Conservation (phyloP, 257 asterid species). For the Przewalskia tangutica region DNA sequence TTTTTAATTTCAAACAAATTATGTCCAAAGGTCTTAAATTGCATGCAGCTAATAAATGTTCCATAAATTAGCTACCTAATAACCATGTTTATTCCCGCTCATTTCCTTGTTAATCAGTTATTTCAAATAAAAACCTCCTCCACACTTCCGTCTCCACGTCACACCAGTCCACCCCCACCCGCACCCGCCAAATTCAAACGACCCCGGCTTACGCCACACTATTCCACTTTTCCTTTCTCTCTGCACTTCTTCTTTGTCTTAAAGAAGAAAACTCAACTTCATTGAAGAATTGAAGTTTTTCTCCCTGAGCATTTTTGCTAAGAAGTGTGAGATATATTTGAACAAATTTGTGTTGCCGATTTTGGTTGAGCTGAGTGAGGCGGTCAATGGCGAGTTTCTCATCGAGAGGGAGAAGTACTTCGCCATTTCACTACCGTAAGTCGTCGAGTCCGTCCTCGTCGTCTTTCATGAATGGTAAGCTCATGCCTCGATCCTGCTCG, state of each 20-base stretch:
- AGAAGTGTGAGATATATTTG: background rate
- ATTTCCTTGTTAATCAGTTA: background rate
- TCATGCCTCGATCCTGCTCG: slow-evolving; percentile 55
- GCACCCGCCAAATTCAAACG: background rate
- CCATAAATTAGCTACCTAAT: no score
- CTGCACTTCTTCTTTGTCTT: background rate
- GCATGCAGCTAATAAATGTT: no score
- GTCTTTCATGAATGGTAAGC: slow-evolving; percentile 63
- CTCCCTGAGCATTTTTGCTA: background rate
- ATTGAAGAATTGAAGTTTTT: background rate
- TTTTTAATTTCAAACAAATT: no score
- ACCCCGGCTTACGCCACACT: slow-evolving; percentile 2
- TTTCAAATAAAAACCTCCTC: background rate
- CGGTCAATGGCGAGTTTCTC: slow-evolving; percentile 76
- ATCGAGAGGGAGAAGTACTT: slow-evolving; percentile 78
- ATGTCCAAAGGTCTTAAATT: no score
- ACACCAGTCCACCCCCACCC: background rate
- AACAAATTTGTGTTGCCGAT: background rate
- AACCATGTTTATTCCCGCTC: background rate
- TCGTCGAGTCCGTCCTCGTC: slow-evolving; percentile 87
- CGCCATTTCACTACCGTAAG: slow-evolving; percentile 56
- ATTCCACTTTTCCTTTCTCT: background rate
- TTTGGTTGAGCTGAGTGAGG: background rate
- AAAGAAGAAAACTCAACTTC: no score
- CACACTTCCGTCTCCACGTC: slow-evolving; percentile 1